Evolutionary conservation across 139 green algal species (phyloP).

Genomic region (Chlamydomonas sp.): DNA sequence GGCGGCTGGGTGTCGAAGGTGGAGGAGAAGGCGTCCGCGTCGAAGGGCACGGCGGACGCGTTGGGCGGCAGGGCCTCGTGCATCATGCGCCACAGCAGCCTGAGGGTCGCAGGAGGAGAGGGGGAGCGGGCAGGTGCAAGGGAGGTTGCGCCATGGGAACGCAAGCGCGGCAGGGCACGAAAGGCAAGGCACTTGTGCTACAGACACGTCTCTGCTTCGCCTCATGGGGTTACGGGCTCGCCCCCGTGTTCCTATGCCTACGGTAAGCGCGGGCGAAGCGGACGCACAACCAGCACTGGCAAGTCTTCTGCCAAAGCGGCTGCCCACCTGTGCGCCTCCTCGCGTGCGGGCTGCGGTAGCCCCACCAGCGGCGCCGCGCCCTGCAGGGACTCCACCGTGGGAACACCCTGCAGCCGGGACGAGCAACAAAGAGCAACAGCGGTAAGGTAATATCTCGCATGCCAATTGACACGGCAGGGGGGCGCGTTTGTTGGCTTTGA

Average conservation of each 20-base stretch:
- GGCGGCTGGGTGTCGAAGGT: background rate
- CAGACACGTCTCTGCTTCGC: too few relatives aligned
- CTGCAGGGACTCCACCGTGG: conserved; percentile 1
- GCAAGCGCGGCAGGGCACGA: background rate
- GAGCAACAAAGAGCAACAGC: background rate
- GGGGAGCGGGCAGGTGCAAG: background rate
- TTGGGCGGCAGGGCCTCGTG: conserved; percentile 38
- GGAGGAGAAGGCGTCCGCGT: conserved; percentile 25
- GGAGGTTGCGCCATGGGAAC: background rate
- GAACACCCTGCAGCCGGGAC: conserved; percentile 5
- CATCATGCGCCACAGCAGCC: conserved; percentile 48
- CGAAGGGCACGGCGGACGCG: background rate
- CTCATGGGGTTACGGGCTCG: too few relatives aligned
- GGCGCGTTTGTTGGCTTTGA: too few relatives aligned
- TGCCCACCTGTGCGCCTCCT: conserved; percentile 33
- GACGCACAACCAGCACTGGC: too few relatives aligned
- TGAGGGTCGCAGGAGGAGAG: background rate
- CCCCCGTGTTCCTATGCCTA: too few relatives aligned
- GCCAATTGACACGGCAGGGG: background rate
- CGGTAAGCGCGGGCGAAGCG: too few relatives aligned
- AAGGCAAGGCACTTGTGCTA: background rate
- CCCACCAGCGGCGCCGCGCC: conserved; percentile 27
- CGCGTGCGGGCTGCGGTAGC: conserved; percentile 9
- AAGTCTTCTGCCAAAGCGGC: too few relatives aligned
- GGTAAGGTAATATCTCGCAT: background rate